phyloP scores from a whole-genome alignment of 1,284 basidiomycete species.

The Ustilago bromivora region DNA sequence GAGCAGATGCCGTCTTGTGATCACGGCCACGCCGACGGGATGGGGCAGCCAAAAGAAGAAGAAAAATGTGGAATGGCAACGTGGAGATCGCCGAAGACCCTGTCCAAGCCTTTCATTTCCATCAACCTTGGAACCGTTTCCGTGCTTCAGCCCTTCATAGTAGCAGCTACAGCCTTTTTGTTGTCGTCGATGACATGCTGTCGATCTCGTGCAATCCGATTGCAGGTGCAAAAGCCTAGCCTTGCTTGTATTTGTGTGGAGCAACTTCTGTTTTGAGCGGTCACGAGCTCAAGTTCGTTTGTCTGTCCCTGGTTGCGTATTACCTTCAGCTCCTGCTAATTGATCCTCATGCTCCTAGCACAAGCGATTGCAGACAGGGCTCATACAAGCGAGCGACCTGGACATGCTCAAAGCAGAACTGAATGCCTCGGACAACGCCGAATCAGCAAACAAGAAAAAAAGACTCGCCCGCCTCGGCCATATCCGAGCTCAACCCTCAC shows the following conservation, averaged over 20 bases:
- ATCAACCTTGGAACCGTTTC: constrained; percentile 1
- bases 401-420: not conserved
- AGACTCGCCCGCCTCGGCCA: constrained; percentile 7
- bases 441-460: not conserved
- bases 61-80: not conserved
- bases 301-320: not conserved
- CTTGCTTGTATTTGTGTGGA: not conserved
- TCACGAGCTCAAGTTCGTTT: not conserved
- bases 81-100: constrained; percentile 44
- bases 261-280: not conserved
- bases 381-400: not conserved
- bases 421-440: constrained; percentile 25
- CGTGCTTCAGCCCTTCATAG: not conserved
- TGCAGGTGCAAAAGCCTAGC: no score
- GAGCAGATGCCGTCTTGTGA: constrained; percentile 9
- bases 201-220: no score
- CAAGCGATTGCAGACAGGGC: not conserved
- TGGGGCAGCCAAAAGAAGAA: constrained; percentile 5
- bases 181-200: no score
- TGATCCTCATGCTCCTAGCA: not conserved
- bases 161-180: not conserved
- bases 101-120: not conserved
- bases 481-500: not conserved
- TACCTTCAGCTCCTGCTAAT: not conserved
- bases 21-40: not conserved